Evolutionary conservation across 192 early-diverging fungal genomes (phyloP), one percentile per base, ranked within the genome.

Genomic region (Coemansia sp.): DNA sequence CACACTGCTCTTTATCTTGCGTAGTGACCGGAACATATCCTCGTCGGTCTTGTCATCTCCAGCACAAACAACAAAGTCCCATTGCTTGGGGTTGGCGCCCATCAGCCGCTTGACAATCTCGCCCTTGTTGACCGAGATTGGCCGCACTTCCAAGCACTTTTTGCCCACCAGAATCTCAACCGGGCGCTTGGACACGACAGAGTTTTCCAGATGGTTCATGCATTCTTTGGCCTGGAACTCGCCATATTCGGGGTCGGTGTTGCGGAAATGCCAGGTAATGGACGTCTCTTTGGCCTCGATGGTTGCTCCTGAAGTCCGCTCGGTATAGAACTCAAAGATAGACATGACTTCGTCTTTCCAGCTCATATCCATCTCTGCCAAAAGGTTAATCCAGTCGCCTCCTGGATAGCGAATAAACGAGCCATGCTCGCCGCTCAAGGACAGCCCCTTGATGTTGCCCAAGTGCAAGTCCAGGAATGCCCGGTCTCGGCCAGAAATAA

Each of bases 21-120:
- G 69, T 54, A 97, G 64, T 0, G 83, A 83, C 47, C 82, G 81
- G 66, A 98, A 97, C 93, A 99, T 97, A 66, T 96, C 95, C 66
- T 97, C 94, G 62, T 97, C 97, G 1, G 95, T 97, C 69, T 89
- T 87, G 79, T 96, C 95, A 63, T 97, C 94, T 17, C 97, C 95
- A n/a, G 88, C 91, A 67, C 96, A 97, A 18, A 94, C 76, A 1
- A 94, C 84, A 82, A 99, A 99, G 46, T 93, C 93, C 51, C 82
- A 83, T 5, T 84, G 83, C 14, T 85, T 81, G 34, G 84, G 71
- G 39, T 63, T 70, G 5, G 61, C 57, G 16, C 93, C 49, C 45
- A 99, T 53, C 21, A 77, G 39, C 8, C 90, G 81, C 73, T 94
- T 93, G 57, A 97, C 90, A 57, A 97, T 96, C 68, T 97, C 93